Evolutionary conservation across 164 flowering plant species (phyloP), one percentile per base, ranked within the genome.

Genomic region (Vitis cinerea): DNA sequence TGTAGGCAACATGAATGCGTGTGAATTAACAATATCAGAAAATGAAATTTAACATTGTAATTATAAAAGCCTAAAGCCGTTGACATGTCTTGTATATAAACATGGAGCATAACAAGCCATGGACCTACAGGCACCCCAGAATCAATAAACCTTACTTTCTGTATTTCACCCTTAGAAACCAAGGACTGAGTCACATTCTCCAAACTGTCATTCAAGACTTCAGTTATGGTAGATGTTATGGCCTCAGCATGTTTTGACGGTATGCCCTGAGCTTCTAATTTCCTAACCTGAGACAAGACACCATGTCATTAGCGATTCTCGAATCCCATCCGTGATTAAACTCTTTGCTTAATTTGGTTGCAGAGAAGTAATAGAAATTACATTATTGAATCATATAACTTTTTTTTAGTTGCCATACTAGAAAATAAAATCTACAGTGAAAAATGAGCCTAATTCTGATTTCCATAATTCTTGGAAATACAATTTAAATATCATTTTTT

Each of bases 191-290:
- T 75, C 59, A 87, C 86, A 79, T 80, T 85, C 70, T 86, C 94
- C 76, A 87, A 81, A 77, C 90, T 87, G 70, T 86, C 87, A 78
- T 84, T 85, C 67, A 86, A 65, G 14, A 89, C 94, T 50, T 85
- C 84, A 2, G 84, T 89, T 0, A 85, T 77, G n/a, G 88, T 85
- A 72, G 77, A 73, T 8, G 92, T 89, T 55, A 91, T 85, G 1
- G 86, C 92, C 82, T 91, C 94, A 0, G 94, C 94, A 65, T 91
- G 97, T 71, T 89, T 83, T 3, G 94, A 77, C 7, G 90, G 92
- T 57, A 85, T 73, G 1, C 90, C 97, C 81, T 89, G 77, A 6
- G 83, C 83, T 68, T 91, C 93, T 30, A 88, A 72, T 70, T 71
- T 82, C 77, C 88, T 79, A 50, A 88, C 95, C 92, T 88, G 31